Base-by-base conservation (phyloP, 495 filamentous ascomycete species). In the Pyronema domesticum region DNA sequence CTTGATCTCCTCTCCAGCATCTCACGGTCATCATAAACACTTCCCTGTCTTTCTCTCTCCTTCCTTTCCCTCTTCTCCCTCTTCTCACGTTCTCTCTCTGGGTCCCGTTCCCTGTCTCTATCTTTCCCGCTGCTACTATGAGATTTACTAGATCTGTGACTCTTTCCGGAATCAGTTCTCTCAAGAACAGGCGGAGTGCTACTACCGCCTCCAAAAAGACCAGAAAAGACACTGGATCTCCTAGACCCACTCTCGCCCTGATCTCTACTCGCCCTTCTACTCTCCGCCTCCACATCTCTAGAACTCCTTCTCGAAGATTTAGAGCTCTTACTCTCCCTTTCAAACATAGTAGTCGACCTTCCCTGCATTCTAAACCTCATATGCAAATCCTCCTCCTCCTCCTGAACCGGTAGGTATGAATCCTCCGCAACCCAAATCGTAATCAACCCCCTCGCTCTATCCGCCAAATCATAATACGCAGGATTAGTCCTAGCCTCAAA, bases 401-500 rank as follows among this genome's bases (percentile, higher is more conserved):
- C 52, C 11, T 54, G 40, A 9, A 46, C 37, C 1, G n/a, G 14
- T 10, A 36, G 14, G 14, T 11, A 54, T 36, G 42, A 1, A 23
- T 76, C 75, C 36, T 73, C 75, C 13, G 66, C 66, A n/a, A 71
- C 60, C 80, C 80, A 84, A 14, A 66, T 55, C 0, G 71, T 70
- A 46, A 86, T 72, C 60, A 80, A 68, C 48, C 79, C 74, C 65
- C 78, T 83, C 33, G 86, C 80, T 53, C 81, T 67, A 40, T 78
- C 73, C 7, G 79, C 69, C 65, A 96, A 71, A 35, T 70, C 73
- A 58, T 77, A 74, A 59, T 87, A 94, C 11, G 77, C 83, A 9
- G 86, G 83, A 65, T 96, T 95, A 39, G 84, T 75, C 60, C 76
- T 81, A 6, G 80, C 76, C 52, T 78, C 71, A 59, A 96, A 96